Base-by-base conservation (phyloP, 192 early-diverging fungal genomes). In the Coemansia sp. region DNA sequence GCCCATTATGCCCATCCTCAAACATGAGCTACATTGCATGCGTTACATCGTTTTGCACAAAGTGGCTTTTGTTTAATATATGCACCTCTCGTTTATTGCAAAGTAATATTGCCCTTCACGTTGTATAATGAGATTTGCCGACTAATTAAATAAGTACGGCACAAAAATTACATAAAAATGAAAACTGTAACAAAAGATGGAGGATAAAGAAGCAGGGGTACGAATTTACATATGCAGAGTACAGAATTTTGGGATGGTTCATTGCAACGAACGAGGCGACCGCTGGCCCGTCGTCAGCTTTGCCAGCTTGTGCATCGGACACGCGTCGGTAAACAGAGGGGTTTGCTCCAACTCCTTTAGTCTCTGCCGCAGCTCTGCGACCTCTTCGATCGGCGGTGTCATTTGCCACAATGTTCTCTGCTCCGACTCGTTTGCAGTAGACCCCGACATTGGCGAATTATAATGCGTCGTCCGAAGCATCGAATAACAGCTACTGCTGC, bases 311-410 rank as follows among this genome's bases (percentile, higher is more conserved):
- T 29, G 35, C 52, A 39, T 64, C 53, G 37, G 16, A 16, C 52
- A 19, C 11, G 64, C 3, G 60, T 67, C 51, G 3, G 78, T 66
- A 51, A 81, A 74, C 35, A 81, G 62, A 14, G 78, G 78, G 35
- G 78, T 75, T 55, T 69, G 69, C 48, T 81, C 78, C 19, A 81
- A 39, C 27, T 41, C 59, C n/a, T 45, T 65, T 43, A 81, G 65
- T 4, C 54, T 47, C 55, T 71, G 62, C 37, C 72, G 65, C 57
- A 81, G 57, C 66, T 66, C 62, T 19, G 54, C 62, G 14, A 81
- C 60, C 38, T 81, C 69, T 53, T 81, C 78, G 37, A 72, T 63
- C 19, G 78, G 78, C 35, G 78, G 78, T 4, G 78, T 75, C 59
- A 68, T 68, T 31, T 75, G 65, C 65, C 52, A 58, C 16, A 72